These are phyloP conservation scores for Pseudogymnoascus sp. DNA, from an alignment of 2,329 filamentous ascomycete species.

Conservation along the genomic window DNA sequence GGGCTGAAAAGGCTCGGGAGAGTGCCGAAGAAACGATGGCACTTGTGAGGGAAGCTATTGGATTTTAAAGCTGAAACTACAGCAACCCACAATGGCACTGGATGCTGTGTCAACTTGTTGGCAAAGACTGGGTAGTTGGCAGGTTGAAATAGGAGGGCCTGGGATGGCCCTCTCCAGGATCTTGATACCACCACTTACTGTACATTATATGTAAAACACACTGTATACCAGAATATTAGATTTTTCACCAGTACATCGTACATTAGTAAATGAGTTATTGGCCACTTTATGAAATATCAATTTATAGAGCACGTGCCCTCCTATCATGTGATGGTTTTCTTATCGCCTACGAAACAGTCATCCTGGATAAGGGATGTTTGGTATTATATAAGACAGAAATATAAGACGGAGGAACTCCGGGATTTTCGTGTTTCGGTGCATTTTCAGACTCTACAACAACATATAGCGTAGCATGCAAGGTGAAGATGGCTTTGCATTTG, in stretches of 20 bases:
- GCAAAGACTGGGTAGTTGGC: background rate
- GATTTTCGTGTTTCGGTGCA: background rate
- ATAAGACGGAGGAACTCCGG: background rate
- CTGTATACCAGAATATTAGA: conserved; percentile 1
- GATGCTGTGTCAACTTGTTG: background rate
- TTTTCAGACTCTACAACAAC: background rate
- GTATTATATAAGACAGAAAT: background rate
- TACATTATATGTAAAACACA: background rate
- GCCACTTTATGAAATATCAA: background rate
- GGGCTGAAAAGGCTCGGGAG: conserved; percentile 52
- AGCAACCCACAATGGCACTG: background rate
- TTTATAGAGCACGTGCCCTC: background rate
- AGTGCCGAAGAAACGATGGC: conserved; percentile 50
- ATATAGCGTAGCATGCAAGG: background rate
- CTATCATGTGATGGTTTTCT: background rate
- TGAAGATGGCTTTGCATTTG: background rate
- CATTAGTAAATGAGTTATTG: background rate
- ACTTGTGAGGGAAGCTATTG: conserved; percentile 37
- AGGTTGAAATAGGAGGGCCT: background rate
- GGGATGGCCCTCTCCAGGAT: background rate
- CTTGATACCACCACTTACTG: background rate
- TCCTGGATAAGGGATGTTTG: background rate
- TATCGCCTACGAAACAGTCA: background rate
- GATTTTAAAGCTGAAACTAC: conserved; percentile 23
- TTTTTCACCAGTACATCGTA: background rate